These are phyloP conservation scores for Jatropha multifida DNA, from an alignment of 441 rosid species.

Conservation along the genomic window DNA sequence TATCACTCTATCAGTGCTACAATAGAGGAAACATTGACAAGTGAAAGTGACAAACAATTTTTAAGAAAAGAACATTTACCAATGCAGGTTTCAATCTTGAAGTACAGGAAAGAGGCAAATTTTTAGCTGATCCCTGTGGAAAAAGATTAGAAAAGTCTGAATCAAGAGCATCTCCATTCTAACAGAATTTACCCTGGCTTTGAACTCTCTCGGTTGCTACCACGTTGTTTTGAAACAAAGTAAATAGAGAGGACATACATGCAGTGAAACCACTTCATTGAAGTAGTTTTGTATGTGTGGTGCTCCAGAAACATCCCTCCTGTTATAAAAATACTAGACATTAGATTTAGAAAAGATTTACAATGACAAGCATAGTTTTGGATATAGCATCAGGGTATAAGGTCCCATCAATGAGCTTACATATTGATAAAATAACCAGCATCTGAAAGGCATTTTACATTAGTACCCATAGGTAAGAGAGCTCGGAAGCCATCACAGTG, in stretches of 20 bases:
- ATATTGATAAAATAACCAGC: slow-evolving; percentile 87
- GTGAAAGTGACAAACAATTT: neutral
- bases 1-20: slow-evolving; percentile 11
- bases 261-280: slow-evolving; percentile 61
- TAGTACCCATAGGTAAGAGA: slow-evolving; percentile 67
- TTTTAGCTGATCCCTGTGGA: slow-evolving; percentile 68
- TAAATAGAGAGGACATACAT: slow-evolving; percentile 45
- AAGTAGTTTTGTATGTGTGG: slow-evolving; percentile 57
- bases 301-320: slow-evolving; percentile 81
- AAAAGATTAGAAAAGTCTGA: neutral
- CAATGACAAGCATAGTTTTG: slow-evolving; percentile 6
- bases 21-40: slow-evolving; percentile 1
- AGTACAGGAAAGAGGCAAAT: slow-evolving; percentile 74
- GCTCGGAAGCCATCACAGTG: slow-evolving; percentile 88
- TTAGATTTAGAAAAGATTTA: slow-evolving; percentile 21
- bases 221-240: slow-evolving; percentile 1
- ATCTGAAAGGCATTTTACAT: slow-evolving; percentile 91
- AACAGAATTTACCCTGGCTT: neutral
- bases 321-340: slow-evolving; percentile 29
- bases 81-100: slow-evolving; percentile 56
- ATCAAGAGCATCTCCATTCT: neutral
- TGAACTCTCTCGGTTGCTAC: neutral
- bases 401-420: slow-evolving; percentile 49
- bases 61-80: slow-evolving; percentile 32
- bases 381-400: slow-evolving; percentile 14